Evolutionary conservation across 805 yeast species (phyloP).

Genomic region (Metschnikowia amazonensis): DNA sequence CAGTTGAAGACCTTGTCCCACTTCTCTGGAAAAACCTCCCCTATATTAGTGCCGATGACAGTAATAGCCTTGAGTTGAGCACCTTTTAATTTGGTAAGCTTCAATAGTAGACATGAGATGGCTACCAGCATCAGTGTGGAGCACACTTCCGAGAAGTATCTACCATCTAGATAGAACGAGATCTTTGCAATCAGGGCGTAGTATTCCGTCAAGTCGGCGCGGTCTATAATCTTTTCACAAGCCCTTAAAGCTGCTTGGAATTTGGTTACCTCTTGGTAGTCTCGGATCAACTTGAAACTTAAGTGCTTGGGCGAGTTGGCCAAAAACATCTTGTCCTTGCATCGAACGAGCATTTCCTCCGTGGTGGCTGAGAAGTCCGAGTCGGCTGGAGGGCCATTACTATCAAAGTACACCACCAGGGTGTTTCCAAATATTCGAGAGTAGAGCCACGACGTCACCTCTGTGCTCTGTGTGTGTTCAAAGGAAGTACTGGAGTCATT

Average conservation of each 20-base stretch:
- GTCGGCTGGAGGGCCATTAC: conserved; percentile 3
- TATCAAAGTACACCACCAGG: conserved; percentile 12
- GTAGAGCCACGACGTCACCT: conserved; percentile 7
- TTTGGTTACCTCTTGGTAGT: conserved; percentile 13
- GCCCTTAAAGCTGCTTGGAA: conserved; percentile 11
- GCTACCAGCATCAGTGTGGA: conserved; percentile 32
- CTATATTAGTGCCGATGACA: conserved; percentile 33
- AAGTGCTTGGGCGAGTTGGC: conserved; percentile 8
- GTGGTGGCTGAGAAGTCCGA: conserved; percentile 12
- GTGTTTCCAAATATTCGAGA: conserved; percentile 9
- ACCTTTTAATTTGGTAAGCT: conserved; percentile 17
- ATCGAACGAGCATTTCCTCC: conserved; percentile 3
- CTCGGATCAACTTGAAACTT: conserved; percentile 8
- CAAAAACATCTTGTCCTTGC: conserved; percentile 8
- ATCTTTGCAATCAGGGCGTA: conserved; percentile 17
- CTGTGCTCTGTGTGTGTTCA: not conserved
- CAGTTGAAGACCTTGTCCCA: conserved; percentile 31
- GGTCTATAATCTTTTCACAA: conserved; percentile 15
- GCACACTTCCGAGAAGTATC: conserved; percentile 22
- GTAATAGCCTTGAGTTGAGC: conserved; percentile 22
- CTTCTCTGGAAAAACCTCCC: conserved; percentile 26
- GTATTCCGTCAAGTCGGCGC: conserved; percentile 6
- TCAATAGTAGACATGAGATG: conserved; percentile 27
- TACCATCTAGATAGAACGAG: conserved; percentile 26
- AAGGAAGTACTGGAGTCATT: not conserved